Base-by-base conservation (phyloP, 768 basidiomycete genomes). In the Rickenella mellea region DNA sequence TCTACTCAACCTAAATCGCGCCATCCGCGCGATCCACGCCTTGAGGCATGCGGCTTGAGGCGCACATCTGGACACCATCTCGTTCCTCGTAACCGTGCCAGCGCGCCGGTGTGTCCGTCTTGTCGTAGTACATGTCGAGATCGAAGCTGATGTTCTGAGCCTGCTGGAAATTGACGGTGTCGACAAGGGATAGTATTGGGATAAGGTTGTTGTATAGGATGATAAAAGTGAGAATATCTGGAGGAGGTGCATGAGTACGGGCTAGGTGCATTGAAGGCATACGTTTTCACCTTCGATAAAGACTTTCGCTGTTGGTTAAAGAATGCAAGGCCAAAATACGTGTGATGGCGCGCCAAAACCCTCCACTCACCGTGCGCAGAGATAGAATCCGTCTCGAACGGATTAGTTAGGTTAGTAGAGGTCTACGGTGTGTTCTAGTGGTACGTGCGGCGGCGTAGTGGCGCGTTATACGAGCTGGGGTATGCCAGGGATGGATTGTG, bases 121-220 rank as follows among this genome's bases (percentile, higher is more conserved):
- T 79, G 9, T 83, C 78, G 59, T 98, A 84, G 64, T 99, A 99
- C 94, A 99, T 98, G 65, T 99, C 96, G 39, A 94, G 76, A 61
- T 94, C 96, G 20, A 78, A 91, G 61, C 98, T 99, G 70, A 99
- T 99, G 40, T 97, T 74, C 27, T 88, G 84, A 1, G 96, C 93
- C 65, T 98, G 96, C 59, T 96, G 92, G 55, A 84, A 98, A 60
- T 97, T 97, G 66, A 99, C 96, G 26, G 98, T 98, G 3, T 96
- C 97, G 52, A 99, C 96, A 53, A 98, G 94, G 51, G 98, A 80
- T 43, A 94, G 97, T 55, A 99, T 99, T 3, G 94, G 94, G 47
- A 99, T 98, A 52, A 99, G 74, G 66, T 98, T 99, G 69, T 97
- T 98, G 71, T 97, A 98, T 29, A 97, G 73, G 61, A 99, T 94